phyloP scores from a whole-genome alignment of 805 yeast genomes.

The Suhomyces tanzawaensis region DNA sequence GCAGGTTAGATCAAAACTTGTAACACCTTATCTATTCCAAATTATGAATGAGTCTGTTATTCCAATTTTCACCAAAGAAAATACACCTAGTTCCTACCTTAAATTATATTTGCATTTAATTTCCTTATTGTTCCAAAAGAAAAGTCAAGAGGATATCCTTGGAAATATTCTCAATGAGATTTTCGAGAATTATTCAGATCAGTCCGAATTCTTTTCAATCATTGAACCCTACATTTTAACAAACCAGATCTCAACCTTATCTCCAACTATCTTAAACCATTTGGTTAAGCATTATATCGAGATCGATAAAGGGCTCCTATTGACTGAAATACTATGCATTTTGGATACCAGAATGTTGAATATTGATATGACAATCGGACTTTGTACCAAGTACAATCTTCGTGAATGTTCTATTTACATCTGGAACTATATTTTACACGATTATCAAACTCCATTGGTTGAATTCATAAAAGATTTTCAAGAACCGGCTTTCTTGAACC shows the following conservation, averaged over 20 bases:
- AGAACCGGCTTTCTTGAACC: conserved; percentile 9
- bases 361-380: conserved; percentile 66
- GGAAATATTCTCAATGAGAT: conserved; percentile 18
- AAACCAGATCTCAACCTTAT: conserved; percentile 45
- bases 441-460: conserved; percentile 67
- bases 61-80: conserved; percentile 32
- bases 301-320: conserved; percentile 39
- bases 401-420: conserved; percentile 66
- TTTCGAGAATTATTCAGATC: conserved; percentile 26
- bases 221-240: conserved; percentile 52
- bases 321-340: conserved; percentile 69
- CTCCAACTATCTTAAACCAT: conserved; percentile 62
- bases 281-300: conserved; percentile 54
- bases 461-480: conserved; percentile 49
- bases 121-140: conserved; percentile 3
- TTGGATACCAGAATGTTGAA: conserved; percentile 70
- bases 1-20: conserved; percentile 43
- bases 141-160: conserved; percentile 2
- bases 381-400: conserved; percentile 57
- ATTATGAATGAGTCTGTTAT: conserved; percentile 54
- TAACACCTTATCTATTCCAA: conserved; percentile 54
- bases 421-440: conserved; percentile 68
- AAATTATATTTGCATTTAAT: conserved; percentile 16
- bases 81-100: conserved; percentile 7
- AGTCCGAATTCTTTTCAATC: conserved; percentile 46